phyloP scores from a whole-genome alignment of 805 yeast genomes.

The Kluyveromyces siamensis region DNA sequence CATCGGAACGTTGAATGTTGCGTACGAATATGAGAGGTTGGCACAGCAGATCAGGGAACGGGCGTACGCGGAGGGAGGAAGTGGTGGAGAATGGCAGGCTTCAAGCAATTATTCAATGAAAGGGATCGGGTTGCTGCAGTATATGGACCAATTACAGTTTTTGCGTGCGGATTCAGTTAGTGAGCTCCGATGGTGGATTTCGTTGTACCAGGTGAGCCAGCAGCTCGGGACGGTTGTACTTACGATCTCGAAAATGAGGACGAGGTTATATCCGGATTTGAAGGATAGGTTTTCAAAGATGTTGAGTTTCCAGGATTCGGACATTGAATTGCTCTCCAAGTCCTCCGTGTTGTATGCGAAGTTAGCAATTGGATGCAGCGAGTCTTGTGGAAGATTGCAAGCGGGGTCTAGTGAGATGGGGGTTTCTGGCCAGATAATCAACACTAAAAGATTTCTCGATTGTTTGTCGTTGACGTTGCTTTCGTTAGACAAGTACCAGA shows the following conservation, averaged over 20 bases:
- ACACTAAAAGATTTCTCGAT: constrained; percentile 12
- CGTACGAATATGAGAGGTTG: constrained; percentile 13
- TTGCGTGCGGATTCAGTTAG: constrained; percentile 1
- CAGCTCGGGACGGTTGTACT: constrained; percentile 23
- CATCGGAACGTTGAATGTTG: constrained; percentile 11
- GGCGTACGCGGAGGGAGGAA: constrained; percentile 17
- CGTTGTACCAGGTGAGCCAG: constrained; percentile 14
- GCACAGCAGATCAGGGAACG: constrained; percentile 16
- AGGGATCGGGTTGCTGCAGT: constrained; percentile 22
- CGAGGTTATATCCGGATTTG: constrained; percentile 10
- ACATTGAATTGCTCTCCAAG: constrained; percentile 18
- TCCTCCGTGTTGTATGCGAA: constrained; percentile 21
- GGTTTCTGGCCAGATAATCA: constrained; percentile 6
- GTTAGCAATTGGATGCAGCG: constrained; percentile 23
- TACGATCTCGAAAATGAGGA: constrained; percentile 24
- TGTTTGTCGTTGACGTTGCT: constrained; percentile 17
- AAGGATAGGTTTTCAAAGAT: constrained; percentile 14
- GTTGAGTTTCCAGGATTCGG: constrained; percentile 23
- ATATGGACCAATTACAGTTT: constrained; percentile 2
- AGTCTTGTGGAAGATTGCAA: constrained; percentile 7
- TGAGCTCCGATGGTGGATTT: neutral
- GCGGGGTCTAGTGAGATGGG: neutral
- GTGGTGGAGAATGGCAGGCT: constrained; percentile 17
- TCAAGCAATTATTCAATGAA: constrained; percentile 20
- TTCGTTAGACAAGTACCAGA: constrained; percentile 22